phyloP scores from a whole-genome alignment of 345 rosid species.

The Jatropha curcas region DNA sequence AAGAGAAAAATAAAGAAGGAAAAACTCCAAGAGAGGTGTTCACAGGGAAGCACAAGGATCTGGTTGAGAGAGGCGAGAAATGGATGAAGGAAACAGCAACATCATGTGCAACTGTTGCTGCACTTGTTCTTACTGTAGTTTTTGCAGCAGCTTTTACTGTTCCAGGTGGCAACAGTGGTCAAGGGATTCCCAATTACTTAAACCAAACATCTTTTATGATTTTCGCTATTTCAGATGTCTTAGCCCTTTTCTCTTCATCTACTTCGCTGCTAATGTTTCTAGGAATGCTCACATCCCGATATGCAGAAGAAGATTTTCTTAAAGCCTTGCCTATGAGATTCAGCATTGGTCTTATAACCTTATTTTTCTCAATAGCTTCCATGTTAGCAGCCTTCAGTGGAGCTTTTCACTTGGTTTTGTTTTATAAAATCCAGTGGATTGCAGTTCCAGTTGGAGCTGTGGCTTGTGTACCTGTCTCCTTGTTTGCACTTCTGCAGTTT shows the following conservation, averaged over 20 bases:
- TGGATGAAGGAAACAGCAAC: slow-evolving; percentile 26
- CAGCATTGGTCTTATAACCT: slow-evolving; percentile 15
- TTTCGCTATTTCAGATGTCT: background rate
- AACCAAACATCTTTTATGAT: background rate
- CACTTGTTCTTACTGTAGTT: slow-evolving; percentile 14
- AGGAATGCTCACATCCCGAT: slow-evolving; percentile 18
- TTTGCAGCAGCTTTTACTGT: slow-evolving; percentile 24
- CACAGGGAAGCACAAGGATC: background rate
- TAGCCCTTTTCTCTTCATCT: slow-evolving; percentile 11
- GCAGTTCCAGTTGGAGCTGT: slow-evolving; percentile 6
- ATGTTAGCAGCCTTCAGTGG: slow-evolving; percentile 12
- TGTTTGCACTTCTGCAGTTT: slow-evolving; percentile 19
- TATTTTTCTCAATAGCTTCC: slow-evolving; percentile 8
- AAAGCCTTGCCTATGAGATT: slow-evolving; percentile 10
- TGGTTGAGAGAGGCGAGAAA: slow-evolving; percentile 14
- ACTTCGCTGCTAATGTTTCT: slow-evolving; percentile 18
- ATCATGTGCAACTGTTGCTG: slow-evolving; percentile 18
- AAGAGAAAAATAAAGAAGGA: background rate
- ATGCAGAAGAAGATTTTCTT: slow-evolving; percentile 22
- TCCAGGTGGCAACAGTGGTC: slow-evolving; percentile 12
- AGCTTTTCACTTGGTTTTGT: slow-evolving; percentile 10
- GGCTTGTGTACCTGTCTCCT: slow-evolving; percentile 6
- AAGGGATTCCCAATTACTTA: slow-evolving; percentile 6
- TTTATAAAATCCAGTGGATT: slow-evolving; percentile 3
- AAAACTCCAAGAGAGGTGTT: slow-evolving; percentile 20